A percentile compares a stretch with the other conserved stretches of the same genome.
phyloP scores from a whole-genome alignment of 768 basidiomycete species.

The Daedaleopsis nitida region DNA sequence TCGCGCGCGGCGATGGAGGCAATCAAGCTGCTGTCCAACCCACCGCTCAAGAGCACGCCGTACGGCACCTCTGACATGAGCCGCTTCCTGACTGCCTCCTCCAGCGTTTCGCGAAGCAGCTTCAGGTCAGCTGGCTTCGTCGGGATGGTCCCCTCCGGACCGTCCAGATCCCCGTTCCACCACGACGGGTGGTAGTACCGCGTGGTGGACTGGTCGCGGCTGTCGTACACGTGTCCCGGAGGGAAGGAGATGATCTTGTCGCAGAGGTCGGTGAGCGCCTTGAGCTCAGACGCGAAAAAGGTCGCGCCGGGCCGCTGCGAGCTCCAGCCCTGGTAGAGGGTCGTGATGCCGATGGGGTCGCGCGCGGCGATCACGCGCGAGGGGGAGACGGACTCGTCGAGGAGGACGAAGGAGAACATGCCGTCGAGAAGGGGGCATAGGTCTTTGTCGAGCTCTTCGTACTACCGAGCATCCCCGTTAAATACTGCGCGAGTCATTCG shows the following conservation, averaged over 20 bases:
- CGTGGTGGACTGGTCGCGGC: conserved; percentile 70
- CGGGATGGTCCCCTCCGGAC: conserved; percentile 54
- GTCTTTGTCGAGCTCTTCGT: conserved; percentile 76
- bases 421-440: conserved; percentile 87
- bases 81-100: conserved; percentile 90
- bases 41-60: conserved; percentile 93
- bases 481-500: background rate
- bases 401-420: conserved; percentile 97
- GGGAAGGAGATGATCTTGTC: conserved; percentile 96
- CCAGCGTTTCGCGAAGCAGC: conserved; percentile 76
- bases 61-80: conserved; percentile 99
- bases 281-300: conserved; percentile 96
- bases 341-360: conserved; percentile 97
- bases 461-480: conserved; percentile 49
- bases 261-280: conserved; percentile 87
- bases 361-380: conserved; percentile 93
- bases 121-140: conserved; percentile 63
- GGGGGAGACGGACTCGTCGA: conserved; percentile 91
- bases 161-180: conserved; percentile 84
- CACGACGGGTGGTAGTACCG: conserved; percentile 89
- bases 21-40: conserved; percentile 94
- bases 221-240: conserved; percentile 96
- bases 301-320: conserved; percentile 79
- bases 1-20: conserved; percentile 93
- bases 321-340: conserved; percentile 96